A percentile compares a stretch with the other conserved stretches of the same genome.
These are phyloP conservation scores for Huiozyma sinensis DNA, from an alignment of 805 yeast genomes.

Conservation along the genomic window DNA sequence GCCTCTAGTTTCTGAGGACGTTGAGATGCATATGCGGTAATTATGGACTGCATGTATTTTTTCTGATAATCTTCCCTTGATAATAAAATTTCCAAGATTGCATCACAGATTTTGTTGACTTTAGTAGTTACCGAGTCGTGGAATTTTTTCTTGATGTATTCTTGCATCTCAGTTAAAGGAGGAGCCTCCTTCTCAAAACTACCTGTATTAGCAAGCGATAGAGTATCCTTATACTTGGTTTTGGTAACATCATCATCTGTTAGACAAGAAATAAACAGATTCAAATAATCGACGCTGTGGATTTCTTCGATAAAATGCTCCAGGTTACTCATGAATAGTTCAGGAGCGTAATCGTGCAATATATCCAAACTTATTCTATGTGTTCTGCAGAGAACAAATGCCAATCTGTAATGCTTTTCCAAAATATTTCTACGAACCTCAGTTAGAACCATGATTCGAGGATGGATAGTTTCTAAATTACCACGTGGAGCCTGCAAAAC, in stretches of 20 bases:
- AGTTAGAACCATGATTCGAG: conserved; percentile 81
- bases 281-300: conserved; percentile 63
- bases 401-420: conserved; percentile 48
- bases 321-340: conserved; percentile 50
- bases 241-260: conserved; percentile 75
- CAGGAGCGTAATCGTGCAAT: conserved; percentile 77
- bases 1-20: conserved; percentile 73
- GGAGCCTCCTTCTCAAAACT: conserved; percentile 23
- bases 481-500: conserved; percentile 93
- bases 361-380: conserved; percentile 89
- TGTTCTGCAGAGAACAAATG: conserved; percentile 74
- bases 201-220: conserved; percentile 21
- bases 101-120: conserved; percentile 68
- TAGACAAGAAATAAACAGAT: conserved; percentile 76
- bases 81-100: conserved; percentile 46
- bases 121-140: conserved; percentile 40
- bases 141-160: conserved; percentile 32
- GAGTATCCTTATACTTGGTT: conserved; percentile 75
- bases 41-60: conserved; percentile 60
- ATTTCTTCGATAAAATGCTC: conserved; percentile 62
- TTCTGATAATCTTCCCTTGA: conserved; percentile 38
- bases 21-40: conserved; percentile 89
- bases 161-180: conserved; percentile 30
- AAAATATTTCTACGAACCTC: conserved; percentile 68
- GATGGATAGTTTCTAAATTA: conserved; percentile 85